Evolutionary conservation across 129 eudicot genomes (phyloP).

Genomic region (Saposhnikovia divaricata): DNA sequence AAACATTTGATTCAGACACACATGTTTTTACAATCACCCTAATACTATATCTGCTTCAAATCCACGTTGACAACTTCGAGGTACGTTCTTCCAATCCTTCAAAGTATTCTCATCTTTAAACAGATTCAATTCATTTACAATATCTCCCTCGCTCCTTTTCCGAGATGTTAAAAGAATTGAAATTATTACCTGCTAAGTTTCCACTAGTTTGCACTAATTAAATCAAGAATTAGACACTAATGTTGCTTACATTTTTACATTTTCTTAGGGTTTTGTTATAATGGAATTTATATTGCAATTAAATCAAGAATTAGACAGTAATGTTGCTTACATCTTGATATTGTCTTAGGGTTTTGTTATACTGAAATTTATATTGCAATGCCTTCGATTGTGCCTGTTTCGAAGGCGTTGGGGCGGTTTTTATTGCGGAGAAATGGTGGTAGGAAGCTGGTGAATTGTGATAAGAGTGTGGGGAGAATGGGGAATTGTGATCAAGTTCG

Average conservation of each 20-base stretch:
- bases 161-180: no score
- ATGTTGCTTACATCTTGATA: no score
- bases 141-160: no score
- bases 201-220: not conserved
- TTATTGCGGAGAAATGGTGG: constrained; percentile 26
- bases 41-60: no score
- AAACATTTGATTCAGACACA: no score
- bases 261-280: no score
- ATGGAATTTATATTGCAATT: no score
- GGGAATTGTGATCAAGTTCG: constrained; percentile 31
- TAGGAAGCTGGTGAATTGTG: constrained; percentile 24
- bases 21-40: no score
- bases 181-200: no score
- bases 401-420: constrained; percentile 35
- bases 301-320: no score
- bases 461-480: no score
- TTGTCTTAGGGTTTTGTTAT: not conserved
- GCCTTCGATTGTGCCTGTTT: constrained; percentile 40
- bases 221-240: not conserved
- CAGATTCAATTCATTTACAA: not conserved
- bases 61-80: constrained; percentile 4
- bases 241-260: no score
- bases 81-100: not conserved
- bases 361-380: constrained; percentile 11
- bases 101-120: not conserved